Evolutionary conservation across 208 protist genomes (phyloP).

Genomic region (Trypanosoma platydactyli): DNA sequence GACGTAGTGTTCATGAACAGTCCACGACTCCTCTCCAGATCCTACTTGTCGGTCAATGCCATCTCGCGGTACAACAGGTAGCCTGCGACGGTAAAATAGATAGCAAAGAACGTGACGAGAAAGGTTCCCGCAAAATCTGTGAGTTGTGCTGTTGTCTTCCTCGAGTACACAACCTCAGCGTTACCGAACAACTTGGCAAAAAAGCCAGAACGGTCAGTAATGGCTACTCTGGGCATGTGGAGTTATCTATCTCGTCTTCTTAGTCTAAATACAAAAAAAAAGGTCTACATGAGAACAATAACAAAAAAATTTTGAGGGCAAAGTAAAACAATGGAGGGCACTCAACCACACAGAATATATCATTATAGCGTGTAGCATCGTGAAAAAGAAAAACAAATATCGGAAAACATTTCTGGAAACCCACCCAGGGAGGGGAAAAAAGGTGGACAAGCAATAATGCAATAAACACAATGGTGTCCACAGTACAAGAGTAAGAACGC

Average conservation of each 20-base stretch:
- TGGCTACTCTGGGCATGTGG: neutral
- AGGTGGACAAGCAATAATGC: constrained; percentile 11
- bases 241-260: neutral
- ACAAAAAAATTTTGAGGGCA: no score
- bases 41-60: constrained; percentile 26
- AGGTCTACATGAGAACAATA: constrained; percentile 15
- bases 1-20: constrained; percentile 9
- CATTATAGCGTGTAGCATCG: no score
- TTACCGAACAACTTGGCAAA: constrained; percentile 54
- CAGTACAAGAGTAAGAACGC: neutral
- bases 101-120: constrained; percentile 60
- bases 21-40: no score
- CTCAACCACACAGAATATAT: no score
- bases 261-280: neutral
- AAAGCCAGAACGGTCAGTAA: constrained; percentile 1
- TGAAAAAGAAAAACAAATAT: constrained; percentile 10
- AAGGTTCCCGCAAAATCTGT: constrained; percentile 74
- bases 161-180: constrained; percentile 64
- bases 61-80: constrained; percentile 79
- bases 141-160: constrained; percentile 49
- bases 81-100: constrained; percentile 78
- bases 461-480: neutral
- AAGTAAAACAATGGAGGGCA: no score
- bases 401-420: constrained; percentile 3
- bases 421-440: constrained; percentile 7